phyloP scores from a whole-genome alignment of 352 stramenopile genomes.

The Phytophthora foliorum region DNA sequence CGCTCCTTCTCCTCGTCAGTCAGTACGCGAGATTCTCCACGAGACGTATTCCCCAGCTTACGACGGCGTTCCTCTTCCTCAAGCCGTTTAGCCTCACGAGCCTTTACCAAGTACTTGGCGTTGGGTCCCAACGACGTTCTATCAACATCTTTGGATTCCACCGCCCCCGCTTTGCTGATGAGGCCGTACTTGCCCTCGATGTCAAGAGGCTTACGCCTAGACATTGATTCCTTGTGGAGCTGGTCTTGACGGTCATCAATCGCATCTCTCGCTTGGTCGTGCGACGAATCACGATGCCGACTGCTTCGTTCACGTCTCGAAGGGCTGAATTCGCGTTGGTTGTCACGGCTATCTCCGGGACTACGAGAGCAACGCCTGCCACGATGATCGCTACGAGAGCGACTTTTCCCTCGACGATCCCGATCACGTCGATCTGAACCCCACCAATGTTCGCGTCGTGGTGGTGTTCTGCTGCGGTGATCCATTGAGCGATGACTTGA shows the following conservation, averaged over 20 bases:
- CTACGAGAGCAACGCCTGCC: slow-evolving; percentile 26
- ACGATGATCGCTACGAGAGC: slow-evolving; percentile 23
- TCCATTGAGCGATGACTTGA: slow-evolving; percentile 1
- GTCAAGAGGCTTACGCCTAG: slow-evolving; percentile 36
- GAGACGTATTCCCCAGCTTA: slow-evolving; percentile 63
- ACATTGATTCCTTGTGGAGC: slow-evolving; percentile 22
- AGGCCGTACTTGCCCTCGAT: slow-evolving; percentile 69
- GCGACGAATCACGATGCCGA: slow-evolving; percentile 18
- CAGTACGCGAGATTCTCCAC: slow-evolving; percentile 24
- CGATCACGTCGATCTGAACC: slow-evolving; percentile 11
- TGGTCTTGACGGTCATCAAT: slow-evolving; percentile 6
- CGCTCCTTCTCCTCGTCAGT: slow-evolving; percentile 74
- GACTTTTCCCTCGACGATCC: slow-evolving; percentile 25
- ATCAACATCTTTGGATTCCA: slow-evolving; percentile 80
- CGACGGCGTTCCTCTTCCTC: slow-evolving; percentile 77
- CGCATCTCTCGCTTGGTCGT: slow-evolving; percentile 10
- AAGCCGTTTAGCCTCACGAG: slow-evolving; percentile 69
- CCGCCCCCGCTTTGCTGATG: slow-evolving; percentile 62
- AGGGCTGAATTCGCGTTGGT: slow-evolving; percentile 8
- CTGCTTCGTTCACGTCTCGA: slow-evolving; percentile 15
- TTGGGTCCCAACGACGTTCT: slow-evolving; percentile 82
- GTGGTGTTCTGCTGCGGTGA: slow-evolving; percentile 26
- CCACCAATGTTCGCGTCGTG: slow-evolving; percentile 10
- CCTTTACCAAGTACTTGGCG: slow-evolving; percentile 77
- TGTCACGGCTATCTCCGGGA: slow-evolving; percentile 4